Evolutionary conservation across 306 rosid species (phyloP), one percentile per base, ranked within the genome.

Genomic region (Pachyrhizus erosus): DNA sequence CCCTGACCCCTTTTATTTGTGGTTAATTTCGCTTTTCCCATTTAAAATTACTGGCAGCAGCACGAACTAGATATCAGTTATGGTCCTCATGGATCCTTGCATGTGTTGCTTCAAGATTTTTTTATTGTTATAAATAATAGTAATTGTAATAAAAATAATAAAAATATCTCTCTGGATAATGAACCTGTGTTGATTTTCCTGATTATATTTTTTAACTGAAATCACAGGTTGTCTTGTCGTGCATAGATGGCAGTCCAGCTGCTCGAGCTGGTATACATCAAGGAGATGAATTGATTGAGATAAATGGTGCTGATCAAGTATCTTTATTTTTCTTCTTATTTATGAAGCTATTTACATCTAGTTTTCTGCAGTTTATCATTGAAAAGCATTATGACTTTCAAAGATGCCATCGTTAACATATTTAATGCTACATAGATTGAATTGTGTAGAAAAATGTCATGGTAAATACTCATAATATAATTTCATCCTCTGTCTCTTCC

Each of bases 251-350:
- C 27, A 75, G 99, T 87, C 99, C 99, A 7, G 99, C 98, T 84
- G 92, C 96, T 80, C 98, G 99, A 52, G 96, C 98, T 70, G 98
- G 98, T 73, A 86, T 96, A 82, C 99, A 86, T 72, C 90, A 91
- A 78, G 99, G 99, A 87, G 99, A 96, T 79, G 93, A 96, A 87
- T 83, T 96, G 87, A 88, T 96, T 37, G 98, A 96, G 87, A 96
- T 96, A 79, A 91, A 96, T 62, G 99, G 99, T 96, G 68, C 8
- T 23, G 23, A 31, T 57, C 15, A 77, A 81, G 23, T 72, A 68
- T 70, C 73, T 80, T 40, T 31, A 21, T 18, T 43, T 23, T 23
- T 55, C 24, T n/a, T 61, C 37, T 49, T n/a, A 5, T 51, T 18
- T 9, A 49, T 27, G 76, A 27, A 84, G 52, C 33, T 78, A 54